Evolutionary conservation across 129 eudicot species (phyloP).

Genomic region (Pseudognaphalium luteoalbum): DNA sequence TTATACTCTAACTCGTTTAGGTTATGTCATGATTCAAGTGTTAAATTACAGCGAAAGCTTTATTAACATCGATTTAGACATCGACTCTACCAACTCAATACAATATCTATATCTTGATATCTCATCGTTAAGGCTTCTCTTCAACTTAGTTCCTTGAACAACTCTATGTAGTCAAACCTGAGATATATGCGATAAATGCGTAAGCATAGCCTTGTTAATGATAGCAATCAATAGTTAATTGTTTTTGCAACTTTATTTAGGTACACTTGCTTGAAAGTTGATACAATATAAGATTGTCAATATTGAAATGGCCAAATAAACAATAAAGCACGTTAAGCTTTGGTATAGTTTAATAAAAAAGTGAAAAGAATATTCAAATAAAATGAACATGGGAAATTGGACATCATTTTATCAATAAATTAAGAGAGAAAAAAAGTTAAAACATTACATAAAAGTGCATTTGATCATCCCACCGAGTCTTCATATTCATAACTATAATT

Average conservation of each 20-base stretch:
- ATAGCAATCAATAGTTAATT: background rate
- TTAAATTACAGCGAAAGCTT: too few species aligned
- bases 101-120: too few species aligned
- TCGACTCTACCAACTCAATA: too few species aligned
- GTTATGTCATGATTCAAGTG: too few species aligned
- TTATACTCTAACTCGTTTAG: too few species aligned
- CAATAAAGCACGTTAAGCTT: conserved; percentile 13
- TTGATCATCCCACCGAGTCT: conserved; percentile 22
- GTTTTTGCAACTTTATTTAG: background rate
- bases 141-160: too few species aligned
- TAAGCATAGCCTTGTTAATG: too few species aligned
- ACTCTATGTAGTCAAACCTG: too few species aligned
- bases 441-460: conserved; percentile 17
- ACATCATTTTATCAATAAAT: conserved; percentile 17
- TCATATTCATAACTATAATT: conserved; percentile 12
- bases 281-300: background rate
- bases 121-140: too few species aligned
- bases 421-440: background rate
- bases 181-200: too few species aligned
- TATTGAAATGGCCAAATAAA: conserved; percentile 19
- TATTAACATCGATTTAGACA: too few species aligned
- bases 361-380: conserved; percentile 17
- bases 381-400: conserved; percentile 19
- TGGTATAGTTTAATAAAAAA: conserved; percentile 27
- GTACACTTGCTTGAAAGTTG: background rate